phyloP scores from a whole-genome alignment of 805 yeast species.

The Wickerhamiella alocasiicola region DNA sequence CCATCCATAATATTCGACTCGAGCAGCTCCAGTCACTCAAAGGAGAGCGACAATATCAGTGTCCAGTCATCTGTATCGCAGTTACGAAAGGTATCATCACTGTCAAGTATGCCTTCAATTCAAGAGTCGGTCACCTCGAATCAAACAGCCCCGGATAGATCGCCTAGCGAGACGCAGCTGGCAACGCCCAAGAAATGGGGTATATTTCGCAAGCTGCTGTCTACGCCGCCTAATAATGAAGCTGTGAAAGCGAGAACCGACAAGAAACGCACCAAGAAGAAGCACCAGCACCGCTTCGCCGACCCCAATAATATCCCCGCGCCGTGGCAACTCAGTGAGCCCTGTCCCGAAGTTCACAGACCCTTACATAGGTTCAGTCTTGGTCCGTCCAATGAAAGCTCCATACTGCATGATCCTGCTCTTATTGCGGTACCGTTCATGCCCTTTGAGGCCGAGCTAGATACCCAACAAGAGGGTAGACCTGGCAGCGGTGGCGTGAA shows the following conservation, averaged over 20 bases:
- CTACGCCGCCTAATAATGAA: neutral
- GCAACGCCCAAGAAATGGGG: conserved; percentile 7
- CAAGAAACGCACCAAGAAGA: conserved; percentile 1
- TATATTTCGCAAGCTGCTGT: conserved; percentile 7
- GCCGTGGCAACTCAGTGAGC: conserved; percentile 23
- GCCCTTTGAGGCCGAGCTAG: conserved; percentile 15
- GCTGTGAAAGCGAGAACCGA: neutral
- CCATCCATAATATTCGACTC: conserved; percentile 2
- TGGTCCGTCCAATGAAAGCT: conserved; percentile 13
- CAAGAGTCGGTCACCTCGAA: neutral
- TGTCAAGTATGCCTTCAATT: conserved; percentile 6
- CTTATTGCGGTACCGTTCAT: conserved; percentile 14
- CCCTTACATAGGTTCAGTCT: conserved; percentile 24
- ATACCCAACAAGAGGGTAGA: neutral
- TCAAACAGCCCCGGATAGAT: neutral
- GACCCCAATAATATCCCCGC: conserved; percentile 18
- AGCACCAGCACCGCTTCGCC: conserved; percentile 6
- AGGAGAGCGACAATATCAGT: conserved; percentile 9
- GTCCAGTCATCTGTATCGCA: conserved; percentile 1
- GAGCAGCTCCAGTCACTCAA: conserved; percentile 2
- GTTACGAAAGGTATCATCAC: conserved; percentile 3
- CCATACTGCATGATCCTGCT: neutral
- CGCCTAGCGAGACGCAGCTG: conserved; percentile 3
- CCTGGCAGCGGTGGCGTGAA: conserved; percentile 2
- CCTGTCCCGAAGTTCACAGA: conserved; percentile 24